Evolutionary conservation across 1,139 yeast genomes (phyloP), one percentile per base, ranked within the genome.

Genomic region (Eremothecium cymbalariae): DNA sequence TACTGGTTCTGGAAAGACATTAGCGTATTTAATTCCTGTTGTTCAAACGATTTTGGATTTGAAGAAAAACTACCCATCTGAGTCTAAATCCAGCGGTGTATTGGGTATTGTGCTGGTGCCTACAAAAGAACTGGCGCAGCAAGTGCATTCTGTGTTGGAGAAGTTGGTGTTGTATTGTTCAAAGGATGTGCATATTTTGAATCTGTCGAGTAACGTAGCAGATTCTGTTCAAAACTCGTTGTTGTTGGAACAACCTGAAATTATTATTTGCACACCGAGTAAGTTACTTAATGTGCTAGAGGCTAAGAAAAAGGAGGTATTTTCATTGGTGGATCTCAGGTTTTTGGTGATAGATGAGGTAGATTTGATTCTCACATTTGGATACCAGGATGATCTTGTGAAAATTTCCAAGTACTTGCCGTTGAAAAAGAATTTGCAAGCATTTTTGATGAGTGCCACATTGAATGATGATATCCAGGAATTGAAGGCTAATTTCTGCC

Each of bases 401-500:
- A 72, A 72, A 46, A 68, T 90, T 42, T 71, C 80, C 11, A 67
- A 68, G 16, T 71, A 64, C 43, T 63, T 85, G 44, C 90, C 93
- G 8, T 67, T 77, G 36, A 77, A 76, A 55, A 79, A 79, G 48
- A 77, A 78, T 37, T 65, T 85, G 47, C 98, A 93, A 62, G 79
- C 94, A 2, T 88, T 86, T 62, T 65, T 93, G 46, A 90, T 90
- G 97, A 84, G 95, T 58, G 99, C 99, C 2, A 93, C 98, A 3
- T 65, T 93, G 40, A 83, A 78, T 53, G 94, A 84, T 33, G 97
- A 90, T 43, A 74, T 88, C 44, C 77, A 83, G 41, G 74, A 72
- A 31, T 64, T 93, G 50, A 90, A 90, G 59, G 57, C 65, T 29
- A 71, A 73, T 51, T 86, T 82, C 57, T 90, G 97, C 60, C 75